Evolutionary conservation across 495 filamentous ascomycete species (phyloP).

Genomic region (Penicillium robsamsonii): DNA sequence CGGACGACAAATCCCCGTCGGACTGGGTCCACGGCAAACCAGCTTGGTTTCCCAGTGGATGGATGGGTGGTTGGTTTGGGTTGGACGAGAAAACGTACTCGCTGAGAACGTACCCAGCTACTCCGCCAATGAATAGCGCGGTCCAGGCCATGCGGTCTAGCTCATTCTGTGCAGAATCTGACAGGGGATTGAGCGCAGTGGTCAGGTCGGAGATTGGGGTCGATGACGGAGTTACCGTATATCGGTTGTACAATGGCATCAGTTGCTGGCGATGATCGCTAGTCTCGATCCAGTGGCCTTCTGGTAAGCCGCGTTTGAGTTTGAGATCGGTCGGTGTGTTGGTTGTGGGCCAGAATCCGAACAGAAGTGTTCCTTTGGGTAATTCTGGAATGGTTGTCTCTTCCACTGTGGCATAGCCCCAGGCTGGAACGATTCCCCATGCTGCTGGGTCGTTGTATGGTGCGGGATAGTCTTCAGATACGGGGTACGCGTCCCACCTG

Average conservation of each 20-base stretch:
- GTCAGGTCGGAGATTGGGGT: constrained; percentile 4
- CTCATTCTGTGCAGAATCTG: constrained; percentile 9
- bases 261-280: constrained; percentile 43
- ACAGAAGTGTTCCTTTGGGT: constrained; percentile 25
- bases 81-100: constrained; percentile 44
- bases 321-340: constrained; percentile 26
- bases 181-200: neutral
- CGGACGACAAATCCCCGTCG: constrained; percentile 46
- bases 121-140: constrained; percentile 43
- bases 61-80: constrained; percentile 23
- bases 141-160: constrained; percentile 35
- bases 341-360: constrained; percentile 39
- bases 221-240: constrained; percentile 24
- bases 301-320: constrained; percentile 16
- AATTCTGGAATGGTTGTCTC: constrained; percentile 43
- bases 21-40: constrained; percentile 36
- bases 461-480: constrained; percentile 39
- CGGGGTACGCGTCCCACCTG: constrained; percentile 41
- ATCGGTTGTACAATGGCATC: constrained; percentile 55
- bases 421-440: constrained; percentile 55
- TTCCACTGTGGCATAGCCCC: constrained; percentile 54
- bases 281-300: constrained; percentile 41
- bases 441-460: constrained; percentile 48
- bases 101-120: constrained; percentile 47
- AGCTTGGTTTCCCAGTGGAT: constrained; percentile 31